Evolutionary conservation across 1,284 basidiomycete species (phyloP).

Genomic region (Fomitiporia mediterranea): DNA sequence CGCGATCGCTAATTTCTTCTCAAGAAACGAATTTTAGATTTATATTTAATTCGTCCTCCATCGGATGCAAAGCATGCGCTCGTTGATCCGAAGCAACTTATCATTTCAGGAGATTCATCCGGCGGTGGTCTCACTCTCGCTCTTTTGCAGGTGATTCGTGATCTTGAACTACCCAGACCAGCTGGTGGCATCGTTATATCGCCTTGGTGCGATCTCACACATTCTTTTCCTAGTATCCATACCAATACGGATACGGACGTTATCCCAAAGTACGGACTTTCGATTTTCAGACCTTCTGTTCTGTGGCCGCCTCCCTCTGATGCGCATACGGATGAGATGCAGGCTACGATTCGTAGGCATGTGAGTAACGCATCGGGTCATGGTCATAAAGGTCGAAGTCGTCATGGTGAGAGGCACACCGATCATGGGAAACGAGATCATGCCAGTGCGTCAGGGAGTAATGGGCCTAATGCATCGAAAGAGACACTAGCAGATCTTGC

Average conservation of each 20-base stretch:
- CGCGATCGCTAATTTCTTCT: too few species aligned
- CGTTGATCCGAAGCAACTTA: slow-evolving; percentile 77
- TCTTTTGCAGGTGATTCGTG: slow-evolving; percentile 87
- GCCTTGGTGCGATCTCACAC: slow-evolving; percentile 92
- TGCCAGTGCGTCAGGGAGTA: background rate
- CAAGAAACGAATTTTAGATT: slow-evolving; percentile 43
- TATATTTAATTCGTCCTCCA: slow-evolving; percentile 66
- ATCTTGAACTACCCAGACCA: slow-evolving; percentile 75
- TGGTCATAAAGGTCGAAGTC: background rate
- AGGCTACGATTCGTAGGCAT: slow-evolving; percentile 53
- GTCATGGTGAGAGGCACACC: too few species aligned
- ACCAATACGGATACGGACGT: slow-evolving; percentile 85
- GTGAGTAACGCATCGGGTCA: slow-evolving; percentile 34
- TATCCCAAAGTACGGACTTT: slow-evolving; percentile 62
- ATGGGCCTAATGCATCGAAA: background rate
- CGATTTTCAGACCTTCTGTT: slow-evolving; percentile 78
- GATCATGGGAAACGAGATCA: background rate
- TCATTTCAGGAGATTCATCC: slow-evolving; percentile 89
- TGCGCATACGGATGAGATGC: slow-evolving; percentile 62
- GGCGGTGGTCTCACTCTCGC: slow-evolving; percentile 87
- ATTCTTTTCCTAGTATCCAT: slow-evolving; percentile 89
- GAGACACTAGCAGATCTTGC: background rate
- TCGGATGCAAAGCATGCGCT: slow-evolving; percentile 65
- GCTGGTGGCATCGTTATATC: slow-evolving; percentile 84
- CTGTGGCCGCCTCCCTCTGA: slow-evolving; percentile 89